phyloP scores from a whole-genome alignment of 208 protist species.

The Leishmania arabica region DNA sequence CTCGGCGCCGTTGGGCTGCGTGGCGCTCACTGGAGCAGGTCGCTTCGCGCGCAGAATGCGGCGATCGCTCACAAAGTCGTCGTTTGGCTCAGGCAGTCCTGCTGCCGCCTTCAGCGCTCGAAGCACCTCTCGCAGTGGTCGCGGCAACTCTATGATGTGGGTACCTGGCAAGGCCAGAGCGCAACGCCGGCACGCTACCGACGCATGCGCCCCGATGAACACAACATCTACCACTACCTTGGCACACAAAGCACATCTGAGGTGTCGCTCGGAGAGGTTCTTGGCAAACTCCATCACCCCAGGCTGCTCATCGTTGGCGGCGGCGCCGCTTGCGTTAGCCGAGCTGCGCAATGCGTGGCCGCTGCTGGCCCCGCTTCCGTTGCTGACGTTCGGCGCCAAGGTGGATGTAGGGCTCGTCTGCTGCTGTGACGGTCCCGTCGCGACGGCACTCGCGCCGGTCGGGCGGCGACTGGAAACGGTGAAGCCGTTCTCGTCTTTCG shows the following conservation, averaged over 20 bases:
- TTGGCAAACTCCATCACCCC: conserved; percentile 27
- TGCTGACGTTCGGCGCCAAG: neutral
- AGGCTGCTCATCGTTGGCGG: conserved; percentile 1
- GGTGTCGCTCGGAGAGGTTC: conserved; percentile 41
- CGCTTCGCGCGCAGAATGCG: conserved; percentile 27
- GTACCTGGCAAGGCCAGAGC: conserved; percentile 24
- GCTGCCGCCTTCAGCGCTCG: conserved; percentile 15
- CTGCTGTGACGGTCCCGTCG: neutral
- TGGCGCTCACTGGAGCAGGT: neutral
- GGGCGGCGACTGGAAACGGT: conserved; percentile 14
- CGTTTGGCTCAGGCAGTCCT: conserved; percentile 14
- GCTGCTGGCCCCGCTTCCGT: conserved; percentile 1
- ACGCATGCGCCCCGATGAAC: conserved; percentile 39
- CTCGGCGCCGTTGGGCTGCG: neutral
- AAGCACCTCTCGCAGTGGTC: conserved; percentile 25
- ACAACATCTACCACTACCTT: conserved; percentile 56
- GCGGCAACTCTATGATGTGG: conserved; percentile 39
- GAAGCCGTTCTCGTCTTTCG: conserved; percentile 31
- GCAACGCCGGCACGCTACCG: conserved; percentile 58
- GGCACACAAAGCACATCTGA: conserved; percentile 52
- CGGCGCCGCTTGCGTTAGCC: neutral
- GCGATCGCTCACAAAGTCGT: conserved; percentile 12
- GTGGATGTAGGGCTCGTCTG: neutral
- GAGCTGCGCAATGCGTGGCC: neutral
- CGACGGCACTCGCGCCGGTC: neutral